phyloP scores from a whole-genome alignment of 2,329 filamentous ascomycete species.

The Sphaerulina vaccinii region DNA sequence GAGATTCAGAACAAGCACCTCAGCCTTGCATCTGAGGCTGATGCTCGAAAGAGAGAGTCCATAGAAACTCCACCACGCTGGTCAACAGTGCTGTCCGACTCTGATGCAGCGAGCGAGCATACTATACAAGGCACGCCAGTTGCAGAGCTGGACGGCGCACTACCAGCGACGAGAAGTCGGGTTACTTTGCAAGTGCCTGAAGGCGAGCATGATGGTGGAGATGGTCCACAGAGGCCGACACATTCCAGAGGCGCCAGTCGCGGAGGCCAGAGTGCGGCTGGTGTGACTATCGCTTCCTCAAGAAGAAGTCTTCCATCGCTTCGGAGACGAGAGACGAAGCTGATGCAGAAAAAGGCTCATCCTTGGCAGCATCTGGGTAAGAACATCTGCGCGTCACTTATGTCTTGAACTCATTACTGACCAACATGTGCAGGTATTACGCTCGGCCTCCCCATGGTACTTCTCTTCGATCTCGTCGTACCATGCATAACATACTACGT shows the following conservation, averaged over 20 bases:
- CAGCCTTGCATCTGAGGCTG: slow-evolving; percentile 16
- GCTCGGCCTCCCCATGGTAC: slow-evolving; percentile 33
- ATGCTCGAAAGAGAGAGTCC: slow-evolving; percentile 23
- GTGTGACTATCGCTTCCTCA: slow-evolving; percentile 17
- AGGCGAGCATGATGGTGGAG: slow-evolving; percentile 6
- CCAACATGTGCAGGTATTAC: slow-evolving; percentile 30
- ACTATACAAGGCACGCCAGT: slow-evolving; percentile 11
- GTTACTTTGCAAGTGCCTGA: slow-evolving; percentile 18
- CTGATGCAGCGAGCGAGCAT: slow-evolving; percentile 16
- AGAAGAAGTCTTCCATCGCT: slow-evolving; percentile 26
- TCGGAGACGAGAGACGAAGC: slow-evolving; percentile 28
- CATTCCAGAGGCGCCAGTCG: slow-evolving; percentile 21
- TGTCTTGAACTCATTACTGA: background rate
- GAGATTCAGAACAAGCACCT: slow-evolving; percentile 22
- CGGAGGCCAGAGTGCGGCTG: slow-evolving; percentile 10
- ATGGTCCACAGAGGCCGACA: slow-evolving; percentile 9
- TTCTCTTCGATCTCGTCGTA: slow-evolving; percentile 35
- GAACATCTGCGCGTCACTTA: background rate
- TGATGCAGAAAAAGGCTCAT: slow-evolving; percentile 31
- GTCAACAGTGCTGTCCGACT: slow-evolving; percentile 22
- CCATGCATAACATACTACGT: slow-evolving; percentile 37
- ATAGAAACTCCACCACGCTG: slow-evolving; percentile 23
- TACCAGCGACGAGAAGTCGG: slow-evolving; percentile 12
- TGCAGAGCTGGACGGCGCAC: slow-evolving; percentile 6
- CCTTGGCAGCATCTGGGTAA: slow-evolving; percentile 31